Evolutionary conservation across 441 rosid species (phyloP).

Genomic region (Heliophila coronopifolia): DNA sequence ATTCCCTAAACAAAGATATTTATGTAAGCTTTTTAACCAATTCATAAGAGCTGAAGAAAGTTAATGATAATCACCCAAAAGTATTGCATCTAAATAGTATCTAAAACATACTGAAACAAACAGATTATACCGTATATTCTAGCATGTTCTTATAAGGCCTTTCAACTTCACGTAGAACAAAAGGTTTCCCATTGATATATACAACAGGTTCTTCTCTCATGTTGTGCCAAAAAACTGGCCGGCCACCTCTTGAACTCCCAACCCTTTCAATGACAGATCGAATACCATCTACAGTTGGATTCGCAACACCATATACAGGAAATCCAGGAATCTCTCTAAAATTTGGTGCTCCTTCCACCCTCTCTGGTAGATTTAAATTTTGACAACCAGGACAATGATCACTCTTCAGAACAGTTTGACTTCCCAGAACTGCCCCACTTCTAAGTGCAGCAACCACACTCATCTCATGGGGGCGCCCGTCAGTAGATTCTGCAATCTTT

Average conservation of each 20-base stretch:
- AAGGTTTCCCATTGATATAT: constrained; percentile 94
- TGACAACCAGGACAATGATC: constrained; percentile 99
- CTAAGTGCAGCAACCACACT: constrained; percentile 87
- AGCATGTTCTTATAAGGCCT: constrained; percentile 97
- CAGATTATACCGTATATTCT: constrained; percentile 71
- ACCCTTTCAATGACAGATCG: constrained; percentile 76
- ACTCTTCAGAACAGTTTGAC: constrained; percentile 96
- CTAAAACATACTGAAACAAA: background rate
- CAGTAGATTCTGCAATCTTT: constrained; percentile 79
- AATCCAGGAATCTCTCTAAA: constrained; percentile 96
- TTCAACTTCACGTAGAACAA: constrained; percentile 97
- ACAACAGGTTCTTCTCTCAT: constrained; percentile 99
- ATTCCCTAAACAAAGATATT: constrained; percentile 56
- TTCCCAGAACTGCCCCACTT: constrained; percentile 93
- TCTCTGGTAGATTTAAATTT: constrained; percentile 67
- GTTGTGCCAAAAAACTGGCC: constrained; percentile 92
- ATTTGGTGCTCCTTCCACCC: constrained; percentile 98
- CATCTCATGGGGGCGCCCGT: constrained; percentile 91
- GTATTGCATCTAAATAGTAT: constrained; percentile 1
- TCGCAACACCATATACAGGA: constrained; percentile 98
- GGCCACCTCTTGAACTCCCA: constrained; percentile 73
- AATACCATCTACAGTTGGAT: constrained; percentile 95
- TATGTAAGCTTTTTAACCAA: constrained; percentile 13
- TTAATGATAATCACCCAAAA: background rate
- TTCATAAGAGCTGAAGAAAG: background rate